phyloP scores from a whole-genome alignment of 139 green algal genomes.

The Raphidocelis subcapitata region DNA sequence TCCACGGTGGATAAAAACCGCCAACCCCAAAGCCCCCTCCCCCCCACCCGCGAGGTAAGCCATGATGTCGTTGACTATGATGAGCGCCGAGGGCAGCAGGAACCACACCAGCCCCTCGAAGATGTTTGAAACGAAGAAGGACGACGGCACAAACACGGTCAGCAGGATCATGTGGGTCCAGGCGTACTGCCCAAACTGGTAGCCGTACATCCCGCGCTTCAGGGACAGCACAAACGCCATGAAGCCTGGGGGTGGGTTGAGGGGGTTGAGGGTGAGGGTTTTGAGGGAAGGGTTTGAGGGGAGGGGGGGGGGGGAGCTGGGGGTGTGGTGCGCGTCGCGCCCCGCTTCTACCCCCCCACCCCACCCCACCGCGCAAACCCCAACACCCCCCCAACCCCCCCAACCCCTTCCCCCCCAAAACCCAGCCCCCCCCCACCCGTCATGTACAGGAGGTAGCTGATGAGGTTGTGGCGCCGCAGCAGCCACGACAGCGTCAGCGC shows the following conservation, averaged over 20 bases:
- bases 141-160: constrained; percentile 84
- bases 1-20: too few species aligned
- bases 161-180: constrained; percentile 99
- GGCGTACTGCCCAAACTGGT: constrained; percentile 97
- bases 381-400: neutral
- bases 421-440: constrained; percentile 43
- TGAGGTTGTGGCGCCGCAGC: constrained; percentile 75
- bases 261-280: neutral
- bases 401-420: neutral
- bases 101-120: constrained; percentile 98
- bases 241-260: constrained; percentile 55
- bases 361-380: neutral
- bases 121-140: constrained; percentile 78
- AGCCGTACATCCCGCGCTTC: constrained; percentile 83
- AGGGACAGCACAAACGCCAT: constrained; percentile 93
- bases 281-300: neutral
- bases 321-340: neutral
- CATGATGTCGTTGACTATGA: constrained; percentile 97
- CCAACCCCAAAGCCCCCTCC: too few species aligned
- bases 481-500: constrained; percentile 54
- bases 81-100: constrained; percentile 87
- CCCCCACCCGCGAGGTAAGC: constrained; percentile 88
- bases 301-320: neutral
- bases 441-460: constrained; percentile 81
- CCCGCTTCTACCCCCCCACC: neutral